A percentile compares a stretch with the other conserved stretches of the same genome.
Conservation (phyloP, 2,329 filamentous ascomycete species). For the Penicillium expansum region DNA sequence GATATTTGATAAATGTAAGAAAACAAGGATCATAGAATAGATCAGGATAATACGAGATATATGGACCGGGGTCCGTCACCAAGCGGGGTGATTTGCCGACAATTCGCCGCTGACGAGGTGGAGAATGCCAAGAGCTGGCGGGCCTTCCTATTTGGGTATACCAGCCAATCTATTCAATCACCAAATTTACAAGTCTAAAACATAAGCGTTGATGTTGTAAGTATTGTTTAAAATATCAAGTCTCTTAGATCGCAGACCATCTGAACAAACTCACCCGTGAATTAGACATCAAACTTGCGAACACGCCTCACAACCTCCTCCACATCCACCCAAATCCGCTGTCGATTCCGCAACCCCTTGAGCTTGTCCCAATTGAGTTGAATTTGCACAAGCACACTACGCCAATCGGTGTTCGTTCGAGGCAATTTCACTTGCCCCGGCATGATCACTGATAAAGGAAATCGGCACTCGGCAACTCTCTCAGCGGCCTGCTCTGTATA, state of each 20-base stretch:
- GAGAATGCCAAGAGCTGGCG: not conserved
- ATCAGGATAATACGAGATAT: not conserved
- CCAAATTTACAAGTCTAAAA: not conserved
- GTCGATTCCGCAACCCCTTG: constrained; percentile 25
- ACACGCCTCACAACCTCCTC: constrained; percentile 42
- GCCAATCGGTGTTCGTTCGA: constrained; percentile 19
- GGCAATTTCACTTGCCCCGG: not conserved
- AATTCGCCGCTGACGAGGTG: not conserved
- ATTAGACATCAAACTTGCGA: not conserved
- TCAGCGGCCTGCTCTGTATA: not conserved
- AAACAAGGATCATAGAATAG: not conserved
- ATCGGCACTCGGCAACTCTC: constrained; percentile 1
- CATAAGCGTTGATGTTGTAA: not conserved
- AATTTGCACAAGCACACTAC: constrained; percentile 20
- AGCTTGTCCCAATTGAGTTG: constrained; percentile 17
- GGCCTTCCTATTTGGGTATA: constrained; percentile 3
- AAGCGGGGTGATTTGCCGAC: constrained; percentile 1
- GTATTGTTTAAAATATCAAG: not conserved
- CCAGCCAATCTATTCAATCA: not conserved
- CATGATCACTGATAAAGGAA: not conserved
- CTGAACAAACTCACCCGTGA: too few relatives aligned
- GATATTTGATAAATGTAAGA: not conserved
- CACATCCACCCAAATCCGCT: constrained; percentile 21
- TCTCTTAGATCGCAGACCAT: not conserved
- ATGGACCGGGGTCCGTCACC: not conserved